Evolutionary conservation across 345 rosid species (phyloP).

Genomic region (Moricandia arvensis): DNA sequence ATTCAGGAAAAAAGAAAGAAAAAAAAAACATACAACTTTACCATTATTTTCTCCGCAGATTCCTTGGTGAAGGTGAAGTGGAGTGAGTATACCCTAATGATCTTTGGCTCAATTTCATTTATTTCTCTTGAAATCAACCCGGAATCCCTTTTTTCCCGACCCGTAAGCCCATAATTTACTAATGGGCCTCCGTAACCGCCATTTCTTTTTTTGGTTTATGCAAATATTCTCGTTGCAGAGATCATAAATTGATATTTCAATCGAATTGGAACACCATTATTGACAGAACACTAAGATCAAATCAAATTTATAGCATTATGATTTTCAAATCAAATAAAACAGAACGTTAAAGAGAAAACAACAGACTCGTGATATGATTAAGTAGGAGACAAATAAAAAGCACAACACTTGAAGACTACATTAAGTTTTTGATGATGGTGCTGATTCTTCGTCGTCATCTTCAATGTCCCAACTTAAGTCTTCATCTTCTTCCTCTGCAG

Average conservation of each 20-base stretch:
- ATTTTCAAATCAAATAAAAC: conserved; percentile 15
- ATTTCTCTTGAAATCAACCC: neutral
- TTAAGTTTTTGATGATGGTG: conserved; percentile 33
- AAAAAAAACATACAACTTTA: conserved; percentile 2
- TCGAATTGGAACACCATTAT: neutral
- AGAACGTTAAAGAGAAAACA: conserved; percentile 9
- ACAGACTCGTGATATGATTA: conserved; percentile 6
- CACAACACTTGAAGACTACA: too few relatives aligned
- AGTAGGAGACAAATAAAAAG: conserved; percentile 16
- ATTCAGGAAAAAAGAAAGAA: too few relatives aligned
- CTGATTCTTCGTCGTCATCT: conserved; percentile 56
- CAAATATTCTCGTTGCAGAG: neutral
- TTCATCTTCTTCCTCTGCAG: conserved; percentile 77
- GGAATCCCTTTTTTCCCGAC: neutral
- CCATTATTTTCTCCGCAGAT: conserved; percentile 15
- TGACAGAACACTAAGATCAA: neutral
- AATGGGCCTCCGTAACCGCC: neutral
- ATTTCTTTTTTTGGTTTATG: neutral
- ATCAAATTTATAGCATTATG: neutral
- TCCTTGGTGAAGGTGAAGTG: too few relatives aligned
- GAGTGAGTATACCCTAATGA: neutral
- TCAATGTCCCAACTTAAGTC: conserved; percentile 91
- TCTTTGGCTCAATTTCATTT: neutral
- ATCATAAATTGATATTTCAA: neutral
- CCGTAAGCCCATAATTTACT: neutral